Evolutionary conservation across 768 basidiomycete genomes (phyloP), one percentile per base, ranked within the genome.

Genomic region (Termitomyces sp.): DNA sequence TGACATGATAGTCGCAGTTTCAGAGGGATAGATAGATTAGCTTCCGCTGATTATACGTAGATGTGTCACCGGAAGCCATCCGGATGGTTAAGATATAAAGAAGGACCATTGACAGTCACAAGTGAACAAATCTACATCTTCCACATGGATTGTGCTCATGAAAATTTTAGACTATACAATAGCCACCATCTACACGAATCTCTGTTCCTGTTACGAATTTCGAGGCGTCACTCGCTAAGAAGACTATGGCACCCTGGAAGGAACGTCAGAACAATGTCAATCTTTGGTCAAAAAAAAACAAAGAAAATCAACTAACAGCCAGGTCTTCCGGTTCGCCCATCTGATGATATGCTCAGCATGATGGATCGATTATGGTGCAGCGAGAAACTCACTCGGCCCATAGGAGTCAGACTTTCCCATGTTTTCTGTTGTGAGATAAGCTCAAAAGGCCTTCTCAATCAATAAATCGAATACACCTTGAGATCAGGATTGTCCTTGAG

Each of bases 271-370:
- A 36, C 13, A 23, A 36, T 47, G 43, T 20, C 16, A 20, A 16
- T 46, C 9, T 10, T 1, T 23, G 23, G 23, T 23, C 23, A 23
- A 20, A 20, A 40, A 1, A 41, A 23, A 30, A 20, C 46, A 57
- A 9, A 10, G n/a, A 14, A 57, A 62, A 23, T 40, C 36, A 41
- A 75, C 82, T 30, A 64, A 87, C 92, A 63, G 93, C 85, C 61
- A 96, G 77, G 68, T 98, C 96, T 63, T 95, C 91, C 10, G 95
- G 95, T 61, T 95, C 87, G 52, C 93, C 95, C 82, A 98, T 85
- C 89, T 91, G 62, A 26, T 36, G 16, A 53, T 43, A 55, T 41
- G 9, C 61, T 33, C 33, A 41, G 28, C 7, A 32, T n/a, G 65
- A 44, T 59, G 67, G 58, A 38, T 30, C 8, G 36, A 57, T 4